Evolutionary conservation across 495 filamentous ascomycete genomes (phyloP), one percentile per base, ranked within the genome.

Genomic region (Aspergillus baeticus): DNA sequence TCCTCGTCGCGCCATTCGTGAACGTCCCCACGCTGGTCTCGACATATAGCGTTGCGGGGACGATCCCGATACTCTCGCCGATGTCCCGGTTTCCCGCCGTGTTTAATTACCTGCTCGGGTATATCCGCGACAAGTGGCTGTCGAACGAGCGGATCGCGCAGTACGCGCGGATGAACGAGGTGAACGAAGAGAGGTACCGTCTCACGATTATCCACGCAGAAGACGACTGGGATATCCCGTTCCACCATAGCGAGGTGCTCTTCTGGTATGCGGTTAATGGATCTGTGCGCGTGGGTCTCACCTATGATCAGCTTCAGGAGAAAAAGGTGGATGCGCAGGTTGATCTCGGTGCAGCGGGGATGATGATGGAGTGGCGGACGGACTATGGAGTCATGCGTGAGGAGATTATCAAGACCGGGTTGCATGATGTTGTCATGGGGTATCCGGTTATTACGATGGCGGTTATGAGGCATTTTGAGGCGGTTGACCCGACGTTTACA

Each of bases 351-450:
- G 72, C 75, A 36, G 77, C 71, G 22, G 79, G 78, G 6, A 74
- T 74, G 17, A 59, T 77, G 22, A 65, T 77, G 55, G 74, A 81
- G 55, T 80, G 74, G 75, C 64, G 48, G 26, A 76, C 72, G 0
- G 52, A 68, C 10, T 62, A 72, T 39, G 80, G 80, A 5, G 54
- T 75, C 0, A 67, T 81, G 21, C 70, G 75, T 38, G 76, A 80
- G 54, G 72, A 81, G 51, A 77, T 81, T 7, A 55, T 81, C 21
- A 80, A 80, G 63, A 71, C 67, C 15, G 78, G 78, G 5, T 57
- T 81, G 33, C 79, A 83, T 53, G 79, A 80, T 69, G 69, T 75
- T 11, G 63, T 81, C 31, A 80, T 81, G 77, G 73, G 75, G 5
- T 73, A 81, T 58, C 74, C 79, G 3, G 61, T 80, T 8, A 60